Evolutionary conservation across 2,329 filamentous ascomycete genomes (phyloP), one percentile per base, ranked within the genome.

Genomic region (Hypoxylon rubiginosum): DNA sequence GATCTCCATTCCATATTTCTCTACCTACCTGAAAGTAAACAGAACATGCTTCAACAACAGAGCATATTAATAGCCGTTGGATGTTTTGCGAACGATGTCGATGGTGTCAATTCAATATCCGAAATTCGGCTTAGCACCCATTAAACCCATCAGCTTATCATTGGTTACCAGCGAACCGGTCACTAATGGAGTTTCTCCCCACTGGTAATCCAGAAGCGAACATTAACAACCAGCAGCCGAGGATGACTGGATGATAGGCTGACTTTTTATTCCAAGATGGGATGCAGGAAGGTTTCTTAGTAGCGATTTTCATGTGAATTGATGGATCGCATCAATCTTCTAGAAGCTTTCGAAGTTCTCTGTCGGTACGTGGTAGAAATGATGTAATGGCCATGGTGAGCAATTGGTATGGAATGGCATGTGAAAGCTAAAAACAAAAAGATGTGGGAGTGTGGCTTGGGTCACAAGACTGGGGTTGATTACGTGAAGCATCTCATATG

Each of bases 1-100:
- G 64, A 67, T 67, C 67, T 67, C 48, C 64, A 67, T 67, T 69
- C 64, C 67, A 51, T 19, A 11, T 56, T 11, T 10, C 28, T 17
- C 32, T n/a, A n/a, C n/a, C n/a, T n/a, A n/a, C n/a, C n/a, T n/a
- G n/a, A 2, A 34, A 34, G 9, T 24, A 13, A 57, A 39, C 26
- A 56, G 11, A 30, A n/a, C 30, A 55, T 55, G 49, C 4, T 52
- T 55, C 9, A 49, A 34, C 15, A n/a, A 36, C 3, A 55, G 46
- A 46, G 17, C 36, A n/a, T 45, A 17, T 50, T n/a, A 11, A 57
- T 51, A 11, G 41, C n/a, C n/a, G 9, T 39, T 34, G 30, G 19
- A 41, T 57, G n/a, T 17, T n/a, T 49, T 56, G n/a, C 26, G 13
- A 36, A 36, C 26, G 32, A 57, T 30, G 9, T 17, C 48, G 26